A percentile compares a stretch with the other conserved stretches of the same genome.
Evolutionary conservation across 257 asterid genomes (phyloP).

Genomic region (Penstemon newberryi): DNA sequence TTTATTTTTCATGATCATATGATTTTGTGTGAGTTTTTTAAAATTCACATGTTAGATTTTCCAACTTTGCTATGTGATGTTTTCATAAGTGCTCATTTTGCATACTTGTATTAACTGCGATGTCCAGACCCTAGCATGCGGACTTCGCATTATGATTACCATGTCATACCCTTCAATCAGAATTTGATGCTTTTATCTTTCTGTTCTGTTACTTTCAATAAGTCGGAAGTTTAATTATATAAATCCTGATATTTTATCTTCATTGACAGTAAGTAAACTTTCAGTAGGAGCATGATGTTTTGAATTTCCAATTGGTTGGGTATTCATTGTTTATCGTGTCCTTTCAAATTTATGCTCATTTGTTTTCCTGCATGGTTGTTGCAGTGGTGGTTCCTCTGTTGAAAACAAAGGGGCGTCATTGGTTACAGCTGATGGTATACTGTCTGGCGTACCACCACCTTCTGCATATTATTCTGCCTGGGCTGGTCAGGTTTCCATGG

Average conservation of each 20-base stretch:
- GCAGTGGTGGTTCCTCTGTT: slow-evolving; percentile 53
- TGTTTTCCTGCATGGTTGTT: slow-evolving; percentile 24
- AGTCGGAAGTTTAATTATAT: slow-evolving; percentile 3
- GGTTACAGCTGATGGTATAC: slow-evolving; percentile 41
- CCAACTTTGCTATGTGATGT: neutral
- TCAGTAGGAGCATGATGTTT: slow-evolving; percentile 10
- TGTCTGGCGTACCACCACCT: slow-evolving; percentile 48
- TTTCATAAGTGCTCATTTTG: neutral
- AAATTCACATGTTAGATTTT: neutral
- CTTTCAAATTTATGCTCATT: slow-evolving; percentile 12
- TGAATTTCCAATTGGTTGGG: neutral
- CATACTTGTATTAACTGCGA: neutral
- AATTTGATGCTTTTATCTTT: neutral
- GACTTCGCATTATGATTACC: slow-evolving; percentile 7
- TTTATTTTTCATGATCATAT: neutral
- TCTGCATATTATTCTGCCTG: slow-evolving; percentile 64
- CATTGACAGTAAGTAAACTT: slow-evolving; percentile 9
- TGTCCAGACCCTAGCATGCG: neutral
- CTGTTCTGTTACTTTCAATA: slow-evolving; percentile 4
- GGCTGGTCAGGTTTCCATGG: slow-evolving; percentile 95
- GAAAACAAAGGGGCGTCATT: slow-evolving; percentile 49
- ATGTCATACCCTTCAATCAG: slow-evolving; percentile 1
- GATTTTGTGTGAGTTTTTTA: slow-evolving; percentile 12
- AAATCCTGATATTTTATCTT: slow-evolving; percentile 6
- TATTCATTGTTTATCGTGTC: neutral